Percentiles rank a stretch among this genome's conserved stretches.
Conservation (phyloP, 108 stramenopile species). For the Fistulifera pelliculosa region DNA sequence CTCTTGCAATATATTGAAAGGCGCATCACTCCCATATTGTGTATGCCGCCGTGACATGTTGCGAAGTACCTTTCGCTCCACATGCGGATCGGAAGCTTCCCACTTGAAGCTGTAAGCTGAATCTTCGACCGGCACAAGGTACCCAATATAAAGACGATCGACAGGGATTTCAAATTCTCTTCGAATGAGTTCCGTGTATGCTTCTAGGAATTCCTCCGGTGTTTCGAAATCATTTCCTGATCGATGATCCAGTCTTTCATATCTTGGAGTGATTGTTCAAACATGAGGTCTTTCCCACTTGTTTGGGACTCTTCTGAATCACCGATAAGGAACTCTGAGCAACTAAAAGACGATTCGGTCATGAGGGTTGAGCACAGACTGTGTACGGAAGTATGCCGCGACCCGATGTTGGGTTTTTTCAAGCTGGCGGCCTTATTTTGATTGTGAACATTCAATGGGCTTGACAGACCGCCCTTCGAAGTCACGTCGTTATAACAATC, state of each 20-base stretch:
- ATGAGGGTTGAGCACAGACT: no score
- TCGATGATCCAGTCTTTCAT: slow-evolving; percentile 15
- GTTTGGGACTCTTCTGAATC: no score
- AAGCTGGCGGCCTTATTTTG: no score
- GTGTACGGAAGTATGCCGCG: no score
- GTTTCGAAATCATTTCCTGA: slow-evolving; percentile 14
- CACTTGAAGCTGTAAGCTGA: slow-evolving; percentile 17
- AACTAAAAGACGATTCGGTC: no score
- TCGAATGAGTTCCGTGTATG: slow-evolving; percentile 7
- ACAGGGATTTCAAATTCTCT: slow-evolving; percentile 9
- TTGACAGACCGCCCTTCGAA: no score
- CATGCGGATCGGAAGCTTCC: slow-evolving; percentile 6
- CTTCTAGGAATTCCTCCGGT: slow-evolving; percentile 8
- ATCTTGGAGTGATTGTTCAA: neutral
- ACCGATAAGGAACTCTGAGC: no score
- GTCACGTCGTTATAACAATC: no score
- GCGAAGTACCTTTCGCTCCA: slow-evolving; percentile 8
- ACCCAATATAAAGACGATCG: slow-evolving; percentile 15
- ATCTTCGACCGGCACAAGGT: slow-evolving; percentile 11
- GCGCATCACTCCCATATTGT: slow-evolving; percentile 12
- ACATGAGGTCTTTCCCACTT: no score
- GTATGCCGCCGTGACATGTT: slow-evolving; percentile 7
- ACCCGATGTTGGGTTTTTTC: no score
- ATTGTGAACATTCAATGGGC: no score
- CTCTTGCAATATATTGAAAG: slow-evolving; percentile 13